These are phyloP conservation scores for Akanthomyces uredinophilus DNA, from an alignment of 2,329 filamentous ascomycete species.

Conservation along the genomic window DNA sequence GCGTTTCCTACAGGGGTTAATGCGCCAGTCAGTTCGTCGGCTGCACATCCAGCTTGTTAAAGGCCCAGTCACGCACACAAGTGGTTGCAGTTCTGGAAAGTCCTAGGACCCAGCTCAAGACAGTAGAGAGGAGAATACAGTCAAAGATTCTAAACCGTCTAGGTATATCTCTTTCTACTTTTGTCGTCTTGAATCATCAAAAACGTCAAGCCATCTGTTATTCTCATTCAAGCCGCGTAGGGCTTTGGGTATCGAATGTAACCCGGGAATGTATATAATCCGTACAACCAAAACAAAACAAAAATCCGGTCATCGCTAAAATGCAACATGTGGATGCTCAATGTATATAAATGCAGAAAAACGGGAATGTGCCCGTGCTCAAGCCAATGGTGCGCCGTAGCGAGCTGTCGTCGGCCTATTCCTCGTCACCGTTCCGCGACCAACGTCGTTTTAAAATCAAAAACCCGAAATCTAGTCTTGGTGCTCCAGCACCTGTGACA, in stretches of 20 bases:
- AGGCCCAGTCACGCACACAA: too few relatives aligned
- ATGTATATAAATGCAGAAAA: neutral
- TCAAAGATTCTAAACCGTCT: too few relatives aligned
- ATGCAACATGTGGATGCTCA: conserved; percentile 5
- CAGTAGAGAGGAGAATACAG: too few relatives aligned
- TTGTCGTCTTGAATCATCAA: neutral
- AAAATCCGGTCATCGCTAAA: conserved; percentile 5
- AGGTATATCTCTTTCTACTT: too few relatives aligned
- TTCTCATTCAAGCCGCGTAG: too few relatives aligned
- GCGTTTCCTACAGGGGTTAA: too few relatives aligned
- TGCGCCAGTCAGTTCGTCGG: too few relatives aligned
- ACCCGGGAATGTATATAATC: neutral
- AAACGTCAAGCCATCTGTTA: too few relatives aligned
- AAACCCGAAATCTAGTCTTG: neutral
- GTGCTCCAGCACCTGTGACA: conserved; percentile 5
- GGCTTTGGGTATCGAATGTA: neutral
- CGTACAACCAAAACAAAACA: neutral
- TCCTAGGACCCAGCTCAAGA: too few relatives aligned
- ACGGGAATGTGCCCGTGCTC: neutral
- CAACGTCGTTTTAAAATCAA: neutral
- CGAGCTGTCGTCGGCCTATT: neutral
- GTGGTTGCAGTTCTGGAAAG: too few relatives aligned
- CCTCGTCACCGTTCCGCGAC: neutral
- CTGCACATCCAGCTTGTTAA: too few relatives aligned
- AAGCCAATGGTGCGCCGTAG: neutral